Conservation (phyloP, 2,329 filamentous ascomycete genomes). For the Leptographium lundbergii region DNA sequence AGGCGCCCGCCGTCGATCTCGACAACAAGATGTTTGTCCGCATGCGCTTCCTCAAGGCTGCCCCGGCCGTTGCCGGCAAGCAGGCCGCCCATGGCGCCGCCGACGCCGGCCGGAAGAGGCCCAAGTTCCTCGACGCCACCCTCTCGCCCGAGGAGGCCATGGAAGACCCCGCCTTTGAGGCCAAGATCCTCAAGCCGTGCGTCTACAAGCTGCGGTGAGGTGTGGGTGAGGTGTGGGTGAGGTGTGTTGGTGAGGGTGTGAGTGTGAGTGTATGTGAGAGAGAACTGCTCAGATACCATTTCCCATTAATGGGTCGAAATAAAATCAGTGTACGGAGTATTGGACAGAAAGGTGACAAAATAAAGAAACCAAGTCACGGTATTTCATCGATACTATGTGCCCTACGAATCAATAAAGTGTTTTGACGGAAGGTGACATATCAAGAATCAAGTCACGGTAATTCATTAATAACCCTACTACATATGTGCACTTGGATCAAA, state of each 20-base stretch:
- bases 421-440: too few relatives aligned
- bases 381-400: too few relatives aligned
- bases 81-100: slow-evolving; percentile 19
- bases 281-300: too few relatives aligned
- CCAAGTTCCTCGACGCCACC: slow-evolving; percentile 48
- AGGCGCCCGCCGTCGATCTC: slow-evolving; percentile 52
- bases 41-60: slow-evolving; percentile 88
- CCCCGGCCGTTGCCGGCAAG: slow-evolving; percentile 63
- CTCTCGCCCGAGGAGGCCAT: slow-evolving; percentile 40
- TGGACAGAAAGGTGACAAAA: too few relatives aligned
- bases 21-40: slow-evolving; percentile 97
- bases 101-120: slow-evolving; percentile 26
- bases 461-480: too few relatives aligned
- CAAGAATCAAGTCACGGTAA: too few relatives aligned
- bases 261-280: neutral
- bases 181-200: slow-evolving; percentile 72
- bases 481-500: too few relatives aligned
- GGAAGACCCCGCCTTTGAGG: slow-evolving; percentile 47
- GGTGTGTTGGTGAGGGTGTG: neutral
- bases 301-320: too few relatives aligned
- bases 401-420: too few relatives aligned
- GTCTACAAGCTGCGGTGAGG: slow-evolving; percentile 77
- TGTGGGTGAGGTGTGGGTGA: too few relatives aligned
- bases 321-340: too few relatives aligned
- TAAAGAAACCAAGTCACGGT: too few relatives aligned